Percentiles rank a stretch among this genome's conserved stretches.
Conservation (phyloP, 352 stramenopile genomes). For the Peronospora belbahrii region DNA sequence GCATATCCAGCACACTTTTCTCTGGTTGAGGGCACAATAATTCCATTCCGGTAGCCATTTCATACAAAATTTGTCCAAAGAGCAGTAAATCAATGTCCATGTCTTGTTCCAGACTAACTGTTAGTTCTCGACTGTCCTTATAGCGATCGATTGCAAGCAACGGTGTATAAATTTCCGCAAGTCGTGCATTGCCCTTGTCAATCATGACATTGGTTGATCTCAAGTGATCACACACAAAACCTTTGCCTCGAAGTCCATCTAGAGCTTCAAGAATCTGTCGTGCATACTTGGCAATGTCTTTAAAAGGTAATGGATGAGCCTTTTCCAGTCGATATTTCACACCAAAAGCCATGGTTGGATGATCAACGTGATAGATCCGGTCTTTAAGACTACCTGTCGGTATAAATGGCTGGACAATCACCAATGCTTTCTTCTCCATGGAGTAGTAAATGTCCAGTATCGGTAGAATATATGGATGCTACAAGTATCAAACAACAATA, state of each 20-base stretch:
- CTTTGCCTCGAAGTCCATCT: conserved; percentile 40
- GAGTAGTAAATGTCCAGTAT: conserved; percentile 61
- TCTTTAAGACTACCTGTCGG: conserved; percentile 52
- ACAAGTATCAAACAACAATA: conserved; percentile 3
- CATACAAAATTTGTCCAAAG: conserved; percentile 66
- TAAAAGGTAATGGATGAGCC: conserved; percentile 27
- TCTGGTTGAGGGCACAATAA: conserved; percentile 35
- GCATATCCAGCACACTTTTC: conserved; percentile 38
- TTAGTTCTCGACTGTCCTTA: conserved; percentile 42
- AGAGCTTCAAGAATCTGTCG: conserved; percentile 58
- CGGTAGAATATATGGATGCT: conserved; percentile 68
- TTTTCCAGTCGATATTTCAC: conserved; percentile 47
- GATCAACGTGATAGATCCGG: conserved; percentile 41
- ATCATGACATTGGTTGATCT: conserved; percentile 58
- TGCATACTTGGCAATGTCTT: conserved; percentile 53
- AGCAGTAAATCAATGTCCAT: conserved; percentile 66
- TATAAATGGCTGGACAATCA: conserved; percentile 63
- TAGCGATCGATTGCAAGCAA: conserved; percentile 56
- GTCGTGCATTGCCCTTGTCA: conserved; percentile 45
- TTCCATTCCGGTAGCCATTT: conserved; percentile 68
- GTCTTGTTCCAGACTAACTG: conserved; percentile 49
- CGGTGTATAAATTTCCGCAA: conserved; percentile 58
- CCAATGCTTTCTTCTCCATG: conserved; percentile 52
- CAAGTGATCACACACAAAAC: conserved; percentile 63
- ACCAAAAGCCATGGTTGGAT: conserved; percentile 32